These are phyloP conservation scores for Acacia confusa DNA, from an alignment of 306 rosid species.

Conservation along the genomic window DNA sequence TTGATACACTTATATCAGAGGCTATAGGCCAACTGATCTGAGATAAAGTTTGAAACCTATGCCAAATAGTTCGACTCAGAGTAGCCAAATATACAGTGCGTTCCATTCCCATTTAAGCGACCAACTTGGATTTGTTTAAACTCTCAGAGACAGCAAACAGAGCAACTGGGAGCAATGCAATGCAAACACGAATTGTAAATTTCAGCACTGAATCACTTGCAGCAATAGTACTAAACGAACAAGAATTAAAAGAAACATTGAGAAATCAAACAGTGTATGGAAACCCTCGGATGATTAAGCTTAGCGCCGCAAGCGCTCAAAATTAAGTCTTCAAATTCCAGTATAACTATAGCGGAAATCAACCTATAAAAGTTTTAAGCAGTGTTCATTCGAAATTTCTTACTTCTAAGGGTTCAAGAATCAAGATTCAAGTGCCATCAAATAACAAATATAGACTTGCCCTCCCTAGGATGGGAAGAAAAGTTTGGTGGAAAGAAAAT, in stretches of 20 bases:
- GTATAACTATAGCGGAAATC: background rate
- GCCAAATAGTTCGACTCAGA: slow-evolving; percentile 36
- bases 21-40: slow-evolving; percentile 32
- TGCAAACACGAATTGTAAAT: background rate
- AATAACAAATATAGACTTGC: background rate
- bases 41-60: slow-evolving; percentile 31
- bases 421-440: background rate
- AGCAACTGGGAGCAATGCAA: background rate
- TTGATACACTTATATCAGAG: slow-evolving; percentile 37
- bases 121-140: background rate
- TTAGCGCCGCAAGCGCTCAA: background rate
- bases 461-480: too few species aligned
- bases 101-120: slow-evolving; percentile 31
- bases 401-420: background rate
- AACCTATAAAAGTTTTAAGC: background rate
- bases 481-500: too few species aligned
- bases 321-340: background rate
- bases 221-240: background rate
- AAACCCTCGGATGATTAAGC: background rate
- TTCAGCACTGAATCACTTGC: background rate
- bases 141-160: background rate
- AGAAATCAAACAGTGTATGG: background rate
- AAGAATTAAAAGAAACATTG: background rate
- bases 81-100: slow-evolving; percentile 25
- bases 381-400: background rate